phyloP scores from a whole-genome alignment of 2,329 filamentous ascomycete species.

The Aspergillus sp. region DNA sequence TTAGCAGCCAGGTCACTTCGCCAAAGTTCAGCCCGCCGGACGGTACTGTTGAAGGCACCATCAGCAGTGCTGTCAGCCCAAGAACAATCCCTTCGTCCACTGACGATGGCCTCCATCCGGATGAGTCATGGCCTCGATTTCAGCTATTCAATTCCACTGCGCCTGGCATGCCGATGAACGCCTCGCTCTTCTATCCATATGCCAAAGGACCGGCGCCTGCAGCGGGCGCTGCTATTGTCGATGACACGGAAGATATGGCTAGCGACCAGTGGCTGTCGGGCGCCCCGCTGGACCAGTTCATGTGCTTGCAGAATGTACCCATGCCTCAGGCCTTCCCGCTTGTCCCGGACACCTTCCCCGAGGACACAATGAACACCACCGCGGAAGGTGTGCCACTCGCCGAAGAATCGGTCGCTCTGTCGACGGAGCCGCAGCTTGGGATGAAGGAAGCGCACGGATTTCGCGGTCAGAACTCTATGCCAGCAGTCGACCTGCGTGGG shows the following conservation, averaged over 20 bases:
- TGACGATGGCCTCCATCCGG: slow-evolving; percentile 29
- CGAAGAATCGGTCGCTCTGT: slow-evolving; percentile 8
- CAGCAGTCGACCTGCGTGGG: slow-evolving; percentile 27
- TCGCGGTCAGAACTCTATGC: slow-evolving; percentile 15
- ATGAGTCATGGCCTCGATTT: slow-evolving; percentile 30
- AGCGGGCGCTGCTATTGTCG: slow-evolving; percentile 26
- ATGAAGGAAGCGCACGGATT: slow-evolving; percentile 12
- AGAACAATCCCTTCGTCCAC: slow-evolving; percentile 27
- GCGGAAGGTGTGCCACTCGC: slow-evolving; percentile 9
- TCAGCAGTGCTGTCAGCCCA: slow-evolving; percentile 29
- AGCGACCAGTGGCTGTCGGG: slow-evolving; percentile 22
- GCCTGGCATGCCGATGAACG: slow-evolving; percentile 23
- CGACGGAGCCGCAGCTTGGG: slow-evolving; percentile 13
- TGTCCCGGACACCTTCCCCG: slow-evolving; percentile 19
- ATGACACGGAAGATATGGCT: slow-evolving; percentile 23
- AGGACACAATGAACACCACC: slow-evolving; percentile 9
- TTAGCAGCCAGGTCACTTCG: slow-evolving; percentile 24
- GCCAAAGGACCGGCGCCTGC: slow-evolving; percentile 18
- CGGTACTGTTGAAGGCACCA: slow-evolving; percentile 19
- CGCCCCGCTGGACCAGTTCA: slow-evolving; percentile 18
- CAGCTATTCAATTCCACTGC: slow-evolving; percentile 26
- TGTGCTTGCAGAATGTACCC: slow-evolving; percentile 22
- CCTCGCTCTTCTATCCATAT: slow-evolving; percentile 24
- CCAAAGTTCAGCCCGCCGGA: slow-evolving; percentile 23
- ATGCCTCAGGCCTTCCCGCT: slow-evolving; percentile 21